Evolutionary conservation across 2,329 filamentous ascomycete species (phyloP).

Genomic region (Didymella arachidicola): DNA sequence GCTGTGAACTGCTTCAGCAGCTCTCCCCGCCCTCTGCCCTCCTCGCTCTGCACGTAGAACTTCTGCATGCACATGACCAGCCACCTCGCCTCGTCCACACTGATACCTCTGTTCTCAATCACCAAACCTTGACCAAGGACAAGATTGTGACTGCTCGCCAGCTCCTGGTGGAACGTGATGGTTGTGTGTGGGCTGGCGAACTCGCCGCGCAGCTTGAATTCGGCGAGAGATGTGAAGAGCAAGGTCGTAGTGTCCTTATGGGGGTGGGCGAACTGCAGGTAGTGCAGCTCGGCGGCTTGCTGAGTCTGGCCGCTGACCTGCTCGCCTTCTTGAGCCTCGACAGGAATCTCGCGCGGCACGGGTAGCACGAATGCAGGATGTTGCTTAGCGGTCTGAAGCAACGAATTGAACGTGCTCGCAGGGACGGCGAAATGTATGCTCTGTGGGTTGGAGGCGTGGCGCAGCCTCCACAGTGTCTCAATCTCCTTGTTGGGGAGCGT

Average conservation of each 20-base stretch:
- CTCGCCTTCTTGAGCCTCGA: constrained; percentile 31
- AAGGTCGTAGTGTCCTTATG: constrained; percentile 66
- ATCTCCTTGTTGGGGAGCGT: constrained; percentile 81
- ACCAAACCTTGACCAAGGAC: constrained; percentile 88
- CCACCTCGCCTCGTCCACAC: constrained; percentile 84
- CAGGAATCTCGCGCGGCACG: constrained; percentile 67
- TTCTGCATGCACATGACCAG: constrained; percentile 91
- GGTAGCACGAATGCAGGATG: constrained; percentile 93
- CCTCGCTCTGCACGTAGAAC: constrained; percentile 77
- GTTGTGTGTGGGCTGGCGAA: constrained; percentile 93
- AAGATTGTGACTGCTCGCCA: constrained; percentile 75
- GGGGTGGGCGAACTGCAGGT: constrained; percentile 95
- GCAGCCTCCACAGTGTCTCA: constrained; percentile 86
- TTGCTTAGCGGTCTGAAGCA: constrained; percentile 73
- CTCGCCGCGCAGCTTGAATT: constrained; percentile 90
- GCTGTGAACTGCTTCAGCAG: constrained; percentile 82
- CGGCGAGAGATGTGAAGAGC: constrained; percentile 91
- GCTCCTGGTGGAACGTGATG: constrained; percentile 87
- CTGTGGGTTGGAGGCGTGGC: constrained; percentile 75
- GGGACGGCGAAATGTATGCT: constrained; percentile 88
- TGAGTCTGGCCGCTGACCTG: constrained; percentile 33
- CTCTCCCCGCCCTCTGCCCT: constrained; percentile 58
- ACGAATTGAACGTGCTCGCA: constrained; percentile 72
- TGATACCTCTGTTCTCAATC: constrained; percentile 76
- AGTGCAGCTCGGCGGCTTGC: constrained; percentile 88